A percentile compares a stretch with the other conserved stretches of the same genome.
phyloP scores from a whole-genome alignment of 768 basidiomycete species.

The Scleroderma bovista region DNA sequence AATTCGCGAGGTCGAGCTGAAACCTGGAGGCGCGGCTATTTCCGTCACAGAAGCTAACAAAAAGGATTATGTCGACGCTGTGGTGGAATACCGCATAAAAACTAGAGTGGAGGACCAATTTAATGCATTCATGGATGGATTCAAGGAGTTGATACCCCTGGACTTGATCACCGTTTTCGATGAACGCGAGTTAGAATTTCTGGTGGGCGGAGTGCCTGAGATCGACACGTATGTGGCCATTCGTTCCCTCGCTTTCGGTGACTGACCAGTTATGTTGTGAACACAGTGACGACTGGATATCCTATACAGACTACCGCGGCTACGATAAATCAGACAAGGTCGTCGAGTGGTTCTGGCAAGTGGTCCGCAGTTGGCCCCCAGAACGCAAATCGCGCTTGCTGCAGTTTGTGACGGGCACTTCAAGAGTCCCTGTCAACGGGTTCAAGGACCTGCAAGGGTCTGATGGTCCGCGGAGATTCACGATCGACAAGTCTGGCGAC shows the following conservation, averaged over 20 bases:
- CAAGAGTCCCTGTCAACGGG: conserved; percentile 84
- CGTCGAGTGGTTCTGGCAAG: conserved; percentile 96
- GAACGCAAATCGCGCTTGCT: conserved; percentile 83
- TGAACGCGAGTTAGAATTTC: conserved; percentile 80
- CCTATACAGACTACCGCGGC: conserved; percentile 88
- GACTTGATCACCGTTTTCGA: conserved; percentile 88
- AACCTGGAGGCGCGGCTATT: conserved; percentile 52
- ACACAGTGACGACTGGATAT: conserved; percentile 81
- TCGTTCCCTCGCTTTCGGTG: neutral
- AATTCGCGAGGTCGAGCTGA: conserved; percentile 59
- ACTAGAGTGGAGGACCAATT: conserved; percentile 81
- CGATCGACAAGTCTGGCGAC: conserved; percentile 93
- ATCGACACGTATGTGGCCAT: conserved; percentile 64
- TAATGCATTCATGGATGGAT: conserved; percentile 78
- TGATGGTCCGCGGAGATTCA: conserved; percentile 88
- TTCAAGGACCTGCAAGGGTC: conserved; percentile 94
- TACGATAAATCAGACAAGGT: conserved; percentile 83
- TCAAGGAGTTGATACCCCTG: conserved; percentile 77
- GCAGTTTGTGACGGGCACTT: conserved; percentile 86
- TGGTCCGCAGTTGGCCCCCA: conserved; percentile 82
- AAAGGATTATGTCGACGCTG: conserved; percentile 68
- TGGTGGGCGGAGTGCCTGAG: conserved; percentile 92
- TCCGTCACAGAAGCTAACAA: conserved; percentile 73
- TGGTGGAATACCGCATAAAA: conserved; percentile 81
- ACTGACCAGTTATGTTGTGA: conserved; percentile 2